Conservation (phyloP, 106 monocot species). For the Acorus calamus region DNA sequence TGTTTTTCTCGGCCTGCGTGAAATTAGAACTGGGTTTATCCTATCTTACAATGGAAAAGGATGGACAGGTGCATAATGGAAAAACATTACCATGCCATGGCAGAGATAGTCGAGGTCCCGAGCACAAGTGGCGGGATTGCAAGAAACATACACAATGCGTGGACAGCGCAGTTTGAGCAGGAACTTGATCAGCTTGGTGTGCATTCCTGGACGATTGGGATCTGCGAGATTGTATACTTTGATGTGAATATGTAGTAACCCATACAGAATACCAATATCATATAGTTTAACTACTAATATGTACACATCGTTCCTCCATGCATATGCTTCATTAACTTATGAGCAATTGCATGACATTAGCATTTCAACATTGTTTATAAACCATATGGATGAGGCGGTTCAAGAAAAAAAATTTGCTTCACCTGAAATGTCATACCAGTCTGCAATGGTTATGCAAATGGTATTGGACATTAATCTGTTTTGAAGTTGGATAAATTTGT, state of each 20-base stretch:
- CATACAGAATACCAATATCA: not conserved
- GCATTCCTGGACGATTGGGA: conserved; percentile 97
- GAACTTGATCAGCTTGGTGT: conserved; percentile 87
- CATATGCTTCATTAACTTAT: too few species aligned
- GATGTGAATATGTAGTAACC: not conserved
- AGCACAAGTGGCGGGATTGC: conserved; percentile 93
- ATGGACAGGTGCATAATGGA: not conserved
- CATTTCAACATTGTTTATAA: too few species aligned
- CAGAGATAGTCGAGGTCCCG: conserved; percentile 92
- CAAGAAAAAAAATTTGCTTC: too few species aligned
- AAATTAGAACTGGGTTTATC: not conserved
- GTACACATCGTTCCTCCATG: too few species aligned
- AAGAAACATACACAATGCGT: conserved; percentile 80
- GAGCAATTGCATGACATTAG: too few species aligned
- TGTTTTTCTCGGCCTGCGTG: conserved; percentile 47
- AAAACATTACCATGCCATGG: conserved; percentile 66
- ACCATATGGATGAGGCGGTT: too few species aligned
- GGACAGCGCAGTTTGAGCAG: conserved; percentile 53
- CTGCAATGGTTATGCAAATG: too few species aligned
- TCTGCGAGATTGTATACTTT: conserved; percentile 32
- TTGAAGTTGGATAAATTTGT: too few species aligned
- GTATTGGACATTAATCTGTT: too few species aligned
- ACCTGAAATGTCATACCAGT: too few species aligned
- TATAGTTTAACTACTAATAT: too few species aligned
- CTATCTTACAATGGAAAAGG: not conserved